Evolutionary conservation across 1,284 basidiomycete genomes (phyloP), one percentile per base, ranked within the genome.

Genomic region (Moesziomyces sp.): DNA sequence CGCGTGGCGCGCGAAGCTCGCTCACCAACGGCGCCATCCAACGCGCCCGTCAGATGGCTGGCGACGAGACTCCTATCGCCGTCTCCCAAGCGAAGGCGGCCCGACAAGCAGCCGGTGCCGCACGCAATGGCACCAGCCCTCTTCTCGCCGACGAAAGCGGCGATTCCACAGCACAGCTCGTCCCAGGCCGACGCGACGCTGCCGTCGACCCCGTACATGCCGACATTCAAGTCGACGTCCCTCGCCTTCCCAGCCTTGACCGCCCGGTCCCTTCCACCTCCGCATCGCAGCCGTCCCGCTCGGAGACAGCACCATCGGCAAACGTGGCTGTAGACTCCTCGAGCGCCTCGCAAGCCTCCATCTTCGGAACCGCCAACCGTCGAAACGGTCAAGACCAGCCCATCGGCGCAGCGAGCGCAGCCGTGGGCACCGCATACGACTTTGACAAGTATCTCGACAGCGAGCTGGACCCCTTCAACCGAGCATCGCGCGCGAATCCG

Each of bases 401-500:
- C 44, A 60, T 63, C 23, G 56, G 63, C 10, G 58, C 45, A 33
- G 58, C 53, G 19, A 46, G 18, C 16, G 46, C 49, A 23, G 21
- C 19, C 44, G 19, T 45, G 19, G 67, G 58, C 42, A 55, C 52
- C 46, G 71, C 57, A 3, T 74, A 74, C 38, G 71, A 74, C 45
- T 74, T 74, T 44, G 54, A 46, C 65, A 74, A 68, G 42, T 74
- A 74, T 38, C 65, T 74, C 33, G 65, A 74, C 19, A 58, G 65
- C 33, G 71, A 68, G 26, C 60, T 74, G 44, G 71, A 74, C 26
- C 71, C 71, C 18, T 74, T 74, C 61, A 74, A 74, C 46, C 65
- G 65, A 19, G 65, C 58, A 11, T 64, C 71, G 10, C 71, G 71
- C 23, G 54, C 57, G 19, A 65, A 74, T 16, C 52, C 50, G 5